Evolutionary conservation across 768 basidiomycete species (phyloP).

Genomic region (Imleria badia): DNA sequence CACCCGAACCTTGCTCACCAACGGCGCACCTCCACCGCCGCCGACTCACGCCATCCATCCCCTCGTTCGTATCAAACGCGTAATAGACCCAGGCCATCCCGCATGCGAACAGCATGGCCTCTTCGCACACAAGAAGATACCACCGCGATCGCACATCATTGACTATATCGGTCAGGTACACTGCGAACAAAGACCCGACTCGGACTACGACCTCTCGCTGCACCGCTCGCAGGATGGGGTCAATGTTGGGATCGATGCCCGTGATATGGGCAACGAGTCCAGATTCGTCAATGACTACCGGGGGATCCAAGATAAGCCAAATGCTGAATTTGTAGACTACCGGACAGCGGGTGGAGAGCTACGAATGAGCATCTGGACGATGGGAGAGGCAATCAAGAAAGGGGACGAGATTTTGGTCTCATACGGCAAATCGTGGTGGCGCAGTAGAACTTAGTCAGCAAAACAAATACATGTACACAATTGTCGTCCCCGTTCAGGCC

Average conservation of each 20-base stretch:
- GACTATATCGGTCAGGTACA: slow-evolving; percentile 88
- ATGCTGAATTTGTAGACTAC: slow-evolving; percentile 66
- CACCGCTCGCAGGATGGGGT: slow-evolving; percentile 54
- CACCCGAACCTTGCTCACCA: slow-evolving; percentile 40
- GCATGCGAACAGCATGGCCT: slow-evolving; percentile 77
- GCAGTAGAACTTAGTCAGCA: slow-evolving; percentile 31
- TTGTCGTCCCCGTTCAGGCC: background rate
- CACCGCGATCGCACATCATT: slow-evolving; percentile 62
- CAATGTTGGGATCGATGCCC: slow-evolving; percentile 79
- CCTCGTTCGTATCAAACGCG: slow-evolving; percentile 55
- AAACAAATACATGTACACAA: slow-evolving; percentile 20
- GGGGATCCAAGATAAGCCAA: slow-evolving; percentile 66
- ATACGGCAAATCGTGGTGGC: slow-evolving; percentile 90
- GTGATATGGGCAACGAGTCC: slow-evolving; percentile 76
- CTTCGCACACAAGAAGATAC: slow-evolving; percentile 74
- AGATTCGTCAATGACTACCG: slow-evolving; percentile 92
- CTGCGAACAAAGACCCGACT: slow-evolving; percentile 64
- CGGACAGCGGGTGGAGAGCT: slow-evolving; percentile 57
- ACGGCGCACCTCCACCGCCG: slow-evolving; percentile 12
- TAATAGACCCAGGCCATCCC: slow-evolving; percentile 63
- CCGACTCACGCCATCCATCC: slow-evolving; percentile 17
- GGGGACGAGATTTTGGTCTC: slow-evolving; percentile 85
- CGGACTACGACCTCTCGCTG: slow-evolving; percentile 91
- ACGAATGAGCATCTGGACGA: slow-evolving; percentile 76
- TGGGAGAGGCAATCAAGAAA: slow-evolving; percentile 58